Conservation (phyloP, 331 rosid genomes). For the Quercus phellos region DNA sequence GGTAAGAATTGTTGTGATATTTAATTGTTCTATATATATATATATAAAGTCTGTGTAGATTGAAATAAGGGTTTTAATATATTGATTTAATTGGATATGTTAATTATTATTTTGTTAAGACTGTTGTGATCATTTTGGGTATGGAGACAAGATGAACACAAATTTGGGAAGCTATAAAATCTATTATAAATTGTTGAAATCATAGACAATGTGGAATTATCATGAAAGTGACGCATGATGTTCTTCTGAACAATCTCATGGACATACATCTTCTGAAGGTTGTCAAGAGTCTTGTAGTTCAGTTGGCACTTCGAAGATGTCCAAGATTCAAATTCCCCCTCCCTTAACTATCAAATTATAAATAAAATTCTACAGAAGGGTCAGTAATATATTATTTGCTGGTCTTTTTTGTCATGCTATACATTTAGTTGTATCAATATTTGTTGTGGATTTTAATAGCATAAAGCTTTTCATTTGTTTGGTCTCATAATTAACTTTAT, state of each 20-base stretch:
- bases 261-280: background rate
- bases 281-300: too few relatives aligned
- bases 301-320: too few relatives aligned
- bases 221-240: background rate
- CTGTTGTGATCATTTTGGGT: background rate
- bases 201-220: background rate
- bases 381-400: background rate
- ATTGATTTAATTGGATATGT: background rate
- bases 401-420: background rate
- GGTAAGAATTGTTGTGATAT: conserved; percentile 37
- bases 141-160: background rate
- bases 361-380: too few relatives aligned
- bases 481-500: background rate
- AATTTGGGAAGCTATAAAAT: background rate
- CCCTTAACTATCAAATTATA: too few relatives aligned
- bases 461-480: background rate
- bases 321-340: too few relatives aligned
- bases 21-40: background rate
- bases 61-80: background rate
- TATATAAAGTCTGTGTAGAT: background rate
- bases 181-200: background rate
- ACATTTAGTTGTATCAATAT: background rate
- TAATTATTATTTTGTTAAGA: background rate
- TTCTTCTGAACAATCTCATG: background rate
- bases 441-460: background rate